Evolutionary conservation across 2,329 filamentous ascomycete genomes (phyloP), one percentile per base, ranked within the genome.

Genomic region (Diplodia intermedia): DNA sequence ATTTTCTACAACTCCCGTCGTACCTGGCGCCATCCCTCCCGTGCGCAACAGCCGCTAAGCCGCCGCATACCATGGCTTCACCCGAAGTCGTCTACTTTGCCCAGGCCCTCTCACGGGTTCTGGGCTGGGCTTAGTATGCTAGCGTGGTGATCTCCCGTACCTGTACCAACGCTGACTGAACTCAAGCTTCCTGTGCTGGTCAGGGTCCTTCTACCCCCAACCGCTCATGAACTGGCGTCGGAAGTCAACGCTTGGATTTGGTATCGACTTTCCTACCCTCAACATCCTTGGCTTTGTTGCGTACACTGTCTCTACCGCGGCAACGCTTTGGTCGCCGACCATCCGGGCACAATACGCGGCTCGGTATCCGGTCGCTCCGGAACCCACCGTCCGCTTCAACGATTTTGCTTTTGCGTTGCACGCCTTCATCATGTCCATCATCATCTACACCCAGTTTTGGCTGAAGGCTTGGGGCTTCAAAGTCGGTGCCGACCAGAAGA

Each of bases 121-220:
- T 80, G 15, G 78, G 78, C 12, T 79, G 77, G 77, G 65, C 71
- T 7, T 79, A 79, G 66, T 68, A 65, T 52, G 66, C 47, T 54
- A 23, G 31, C 49, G 5, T 36, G 43, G 15, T 11, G 20, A 6
- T 54, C 7, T 18, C n/a, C 11, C 26, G 49, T 62, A 8, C n/a
- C 6, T 47, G 33, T 40, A 6, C 49, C 2, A 23, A 9, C 23
- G 49, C 66, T 67, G 56, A 67, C 56, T 33, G 20, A 20, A 23
- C 15, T 8, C 26, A 15, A 65, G 62, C 69, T 77, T 80, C 66
- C 68, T 80, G 26, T 71, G 70, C 68, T 79, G 78, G 78, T 94
- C 91, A 14, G 81, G 90, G 18, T 97, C 93, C 18, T 98, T 97
- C 82, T 98, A 98, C 78, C 94, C 94, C 1, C 95, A 98, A 77